These are phyloP conservation scores for Buddleja alternifolia DNA, from an alignment of 257 asterid species.

Conservation along the genomic window DNA sequence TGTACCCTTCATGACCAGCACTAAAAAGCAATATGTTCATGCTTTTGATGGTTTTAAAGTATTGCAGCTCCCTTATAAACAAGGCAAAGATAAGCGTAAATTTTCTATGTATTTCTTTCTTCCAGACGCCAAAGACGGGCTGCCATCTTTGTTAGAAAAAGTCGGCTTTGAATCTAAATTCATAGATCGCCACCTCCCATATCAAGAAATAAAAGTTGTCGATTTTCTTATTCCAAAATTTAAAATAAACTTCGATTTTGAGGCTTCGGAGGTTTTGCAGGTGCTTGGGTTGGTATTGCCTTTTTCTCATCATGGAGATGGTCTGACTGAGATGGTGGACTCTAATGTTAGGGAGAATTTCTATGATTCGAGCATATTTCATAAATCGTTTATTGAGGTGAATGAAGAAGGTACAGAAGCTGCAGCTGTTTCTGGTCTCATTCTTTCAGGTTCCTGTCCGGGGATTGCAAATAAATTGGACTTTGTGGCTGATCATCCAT, in stretches of 20 bases:
- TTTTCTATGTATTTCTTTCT: slow-evolving; percentile 53
- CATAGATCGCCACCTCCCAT: slow-evolving; percentile 44
- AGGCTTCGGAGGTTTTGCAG: slow-evolving; percentile 44
- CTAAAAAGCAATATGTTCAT: slow-evolving; percentile 40
- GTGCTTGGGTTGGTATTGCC: slow-evolving; percentile 41
- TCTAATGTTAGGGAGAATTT: slow-evolving; percentile 17
- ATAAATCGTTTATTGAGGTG: slow-evolving; percentile 53
- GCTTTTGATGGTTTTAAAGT: slow-evolving; percentile 51
- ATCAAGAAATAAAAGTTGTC: slow-evolving; percentile 32
- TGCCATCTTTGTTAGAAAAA: slow-evolving; percentile 42
- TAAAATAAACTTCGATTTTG: slow-evolving; percentile 43
- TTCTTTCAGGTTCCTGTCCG: slow-evolving; percentile 4
- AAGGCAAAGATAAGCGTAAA: too few species aligned
- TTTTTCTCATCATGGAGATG: slow-evolving; percentile 34
- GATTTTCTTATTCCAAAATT: slow-evolving; percentile 48
- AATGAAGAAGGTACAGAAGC: slow-evolving; percentile 74
- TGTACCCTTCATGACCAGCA: slow-evolving; percentile 59
- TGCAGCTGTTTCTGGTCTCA: slow-evolving; percentile 53
- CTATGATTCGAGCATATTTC: slow-evolving; percentile 49
- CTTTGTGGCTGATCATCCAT: slow-evolving; percentile 62
- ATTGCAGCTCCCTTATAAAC: slow-evolving; percentile 37
- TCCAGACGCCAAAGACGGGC: slow-evolving; percentile 49
- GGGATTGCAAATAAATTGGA: slow-evolving; percentile 33
- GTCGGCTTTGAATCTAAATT: slow-evolving; percentile 36
- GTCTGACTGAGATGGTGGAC: slow-evolving; percentile 54